Conservation (phyloP, 1,139 yeast genomes). For the Yamadazyma atmosphaerica region DNA sequence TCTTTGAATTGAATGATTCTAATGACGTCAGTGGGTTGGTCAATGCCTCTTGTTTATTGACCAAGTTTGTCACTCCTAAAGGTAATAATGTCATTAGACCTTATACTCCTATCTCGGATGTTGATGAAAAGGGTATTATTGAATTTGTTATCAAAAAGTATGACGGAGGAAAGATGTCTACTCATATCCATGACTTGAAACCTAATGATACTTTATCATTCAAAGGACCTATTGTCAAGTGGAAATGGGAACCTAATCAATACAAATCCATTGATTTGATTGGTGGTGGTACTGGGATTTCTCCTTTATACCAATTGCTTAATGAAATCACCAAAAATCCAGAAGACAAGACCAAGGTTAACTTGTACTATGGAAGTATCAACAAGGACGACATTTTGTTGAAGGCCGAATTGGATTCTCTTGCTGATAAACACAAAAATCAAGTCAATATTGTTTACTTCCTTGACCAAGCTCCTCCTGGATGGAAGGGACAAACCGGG, state of each 20-base stretch:
- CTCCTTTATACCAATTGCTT: slow-evolving; percentile 91
- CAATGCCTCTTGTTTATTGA: slow-evolving; percentile 76
- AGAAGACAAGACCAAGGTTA: slow-evolving; percentile 71
- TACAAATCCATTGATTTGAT: slow-evolving; percentile 77
- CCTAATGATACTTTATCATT: slow-evolving; percentile 81
- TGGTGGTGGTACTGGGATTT: slow-evolving; percentile 95
- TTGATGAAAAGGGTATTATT: slow-evolving; percentile 67
- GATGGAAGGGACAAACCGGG: slow-evolving; percentile 83
- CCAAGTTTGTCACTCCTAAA: slow-evolving; percentile 80
- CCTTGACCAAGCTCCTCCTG: slow-evolving; percentile 62
- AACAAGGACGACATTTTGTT: slow-evolving; percentile 76
- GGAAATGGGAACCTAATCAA: slow-evolving; percentile 90
- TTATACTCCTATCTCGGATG: slow-evolving; percentile 86
- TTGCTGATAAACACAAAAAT: slow-evolving; percentile 59
- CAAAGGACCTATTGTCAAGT: slow-evolving; percentile 93
- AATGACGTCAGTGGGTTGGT: slow-evolving; percentile 77
- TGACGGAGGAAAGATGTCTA: slow-evolving; percentile 81
- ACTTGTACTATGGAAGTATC: slow-evolving; percentile 76
- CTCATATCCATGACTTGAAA: slow-evolving; percentile 70
- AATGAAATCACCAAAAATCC: slow-evolving; percentile 78
- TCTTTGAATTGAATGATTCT: slow-evolving; percentile 67
- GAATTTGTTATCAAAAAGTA: slow-evolving; percentile 85
- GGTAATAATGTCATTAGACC: slow-evolving; percentile 94
- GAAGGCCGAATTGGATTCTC: slow-evolving; percentile 73
- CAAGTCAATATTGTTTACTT: slow-evolving; percentile 71